Evolutionary conservation across 1,284 basidiomycete species (phyloP).

Genomic region (Cryptococcus hybrid): DNA sequence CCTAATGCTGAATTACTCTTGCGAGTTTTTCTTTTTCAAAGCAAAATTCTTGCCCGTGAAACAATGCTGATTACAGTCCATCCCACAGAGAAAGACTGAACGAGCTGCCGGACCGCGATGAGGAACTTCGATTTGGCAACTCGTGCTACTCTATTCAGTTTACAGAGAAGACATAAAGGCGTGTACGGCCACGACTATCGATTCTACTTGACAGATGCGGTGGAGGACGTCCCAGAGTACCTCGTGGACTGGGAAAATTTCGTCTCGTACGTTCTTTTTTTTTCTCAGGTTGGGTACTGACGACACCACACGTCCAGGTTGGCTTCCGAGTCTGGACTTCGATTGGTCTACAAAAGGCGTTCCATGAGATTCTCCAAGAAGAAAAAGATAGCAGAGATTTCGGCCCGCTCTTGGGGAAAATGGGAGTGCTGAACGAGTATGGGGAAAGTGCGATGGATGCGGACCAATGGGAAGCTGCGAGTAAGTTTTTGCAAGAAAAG

Average conservation of each 20-base stretch:
- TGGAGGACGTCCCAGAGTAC: slow-evolving; percentile 96
- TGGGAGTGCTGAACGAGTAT: slow-evolving; percentile 80
- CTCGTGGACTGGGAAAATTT: slow-evolving; percentile 94
- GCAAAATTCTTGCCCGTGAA: neutral
- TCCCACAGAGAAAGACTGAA: slow-evolving; percentile 62
- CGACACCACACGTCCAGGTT: neutral
- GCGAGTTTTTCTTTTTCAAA: slow-evolving; percentile 54
- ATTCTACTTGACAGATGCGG: slow-evolving; percentile 92
- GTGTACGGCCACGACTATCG: slow-evolving; percentile 87
- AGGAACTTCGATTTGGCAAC: slow-evolving; percentile 82
- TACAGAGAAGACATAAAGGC: slow-evolving; percentile 61
- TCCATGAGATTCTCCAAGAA: slow-evolving; percentile 80
- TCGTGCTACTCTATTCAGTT: slow-evolving; percentile 85
- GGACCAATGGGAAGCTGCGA: slow-evolving; percentile 94
- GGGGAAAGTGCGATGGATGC: slow-evolving; percentile 88
- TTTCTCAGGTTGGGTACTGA: neutral
- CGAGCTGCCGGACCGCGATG: slow-evolving; percentile 59
- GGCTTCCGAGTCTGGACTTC: slow-evolving; percentile 67
- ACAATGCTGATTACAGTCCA: neutral
- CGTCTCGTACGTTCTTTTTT: slow-evolving; percentile 61
- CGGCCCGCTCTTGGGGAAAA: slow-evolving; percentile 70
- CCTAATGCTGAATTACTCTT: slow-evolving; percentile 78
- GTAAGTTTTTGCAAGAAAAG: slow-evolving; percentile 57
- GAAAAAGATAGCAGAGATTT: slow-evolving; percentile 75
- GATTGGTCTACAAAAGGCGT: slow-evolving; percentile 78